Evolutionary conservation across 305 asterid genomes (phyloP).

Genomic region (Rubia balearica): DNA sequence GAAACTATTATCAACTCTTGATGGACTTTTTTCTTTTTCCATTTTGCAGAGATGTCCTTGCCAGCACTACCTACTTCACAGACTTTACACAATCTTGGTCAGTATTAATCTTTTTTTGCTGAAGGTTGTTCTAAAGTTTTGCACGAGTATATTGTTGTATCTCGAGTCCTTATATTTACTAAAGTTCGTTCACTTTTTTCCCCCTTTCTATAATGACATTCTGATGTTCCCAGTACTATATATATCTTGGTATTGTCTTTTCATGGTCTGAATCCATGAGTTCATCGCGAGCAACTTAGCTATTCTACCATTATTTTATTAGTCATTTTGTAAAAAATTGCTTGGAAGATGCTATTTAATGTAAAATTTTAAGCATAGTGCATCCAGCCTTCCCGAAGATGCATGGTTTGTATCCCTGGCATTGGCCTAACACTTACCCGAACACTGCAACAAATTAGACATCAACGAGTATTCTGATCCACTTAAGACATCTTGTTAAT

Average conservation of each 20-base stretch:
- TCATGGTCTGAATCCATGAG: not conserved
- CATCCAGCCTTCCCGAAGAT: not conserved
- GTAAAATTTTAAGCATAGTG: not conserved
- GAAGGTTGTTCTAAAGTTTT: not conserved
- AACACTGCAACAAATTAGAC: not conserved
- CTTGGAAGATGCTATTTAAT: not conserved
- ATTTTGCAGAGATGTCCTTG: conserved; percentile 85
- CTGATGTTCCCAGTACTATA: not conserved
- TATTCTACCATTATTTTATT: not conserved
- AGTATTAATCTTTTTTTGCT: conserved; percentile 17
- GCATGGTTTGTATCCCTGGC: not conserved
- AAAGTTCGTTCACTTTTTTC: not conserved
- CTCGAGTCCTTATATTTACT: not conserved
- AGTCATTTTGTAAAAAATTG: not conserved
- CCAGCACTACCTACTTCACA: conserved; percentile 86
- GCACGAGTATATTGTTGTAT: not conserved
- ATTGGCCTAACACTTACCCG: not conserved
- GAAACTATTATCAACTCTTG: conserved; percentile 6
- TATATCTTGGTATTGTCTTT: not conserved
- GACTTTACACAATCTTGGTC: conserved; percentile 50
- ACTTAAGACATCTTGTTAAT: not conserved
- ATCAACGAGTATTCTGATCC: not conserved
- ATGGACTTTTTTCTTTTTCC: conserved; percentile 18
- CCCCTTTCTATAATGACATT: not conserved
- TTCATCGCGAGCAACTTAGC: not conserved